phyloP scores from a whole-genome alignment of 23 red algal genomes.

The Chondrus crispus region DNA sequence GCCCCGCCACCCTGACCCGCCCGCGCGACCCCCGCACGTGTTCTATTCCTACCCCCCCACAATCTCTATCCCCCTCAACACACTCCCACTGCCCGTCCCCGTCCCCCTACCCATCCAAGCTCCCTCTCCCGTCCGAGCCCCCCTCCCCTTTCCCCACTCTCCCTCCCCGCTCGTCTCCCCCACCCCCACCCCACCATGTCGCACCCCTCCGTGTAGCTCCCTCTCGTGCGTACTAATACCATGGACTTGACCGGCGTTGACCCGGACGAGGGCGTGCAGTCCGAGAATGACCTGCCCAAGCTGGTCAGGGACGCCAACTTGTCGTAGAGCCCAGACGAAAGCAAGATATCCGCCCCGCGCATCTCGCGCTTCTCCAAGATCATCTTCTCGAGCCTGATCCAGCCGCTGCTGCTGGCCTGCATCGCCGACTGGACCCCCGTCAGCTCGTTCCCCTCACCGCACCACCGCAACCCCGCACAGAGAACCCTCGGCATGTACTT shows the following conservation, averaged over 20 bases:
- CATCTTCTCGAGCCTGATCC: slow-evolving; percentile 14
- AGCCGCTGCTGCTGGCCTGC: background rate
- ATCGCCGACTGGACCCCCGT: slow-evolving; percentile 57
- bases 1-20: no score
- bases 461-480: slow-evolving; percentile 53
- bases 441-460: slow-evolving; percentile 82
- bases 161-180: no score
- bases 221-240: slow-evolving; percentile 27
- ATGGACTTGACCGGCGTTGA: slow-evolving; percentile 14
- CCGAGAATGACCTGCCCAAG: slow-evolving; percentile 39
- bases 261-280: slow-evolving; percentile 37
- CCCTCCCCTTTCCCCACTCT: no score
- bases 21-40: no score
- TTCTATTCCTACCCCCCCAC: no score
- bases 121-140: no score
- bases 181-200: background rate
- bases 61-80: no score
- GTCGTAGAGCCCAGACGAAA: background rate
- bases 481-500: slow-evolving; percentile 75
- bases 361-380: slow-evolving; percentile 43
- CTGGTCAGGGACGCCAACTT: slow-evolving; percentile 28
- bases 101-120: no score
- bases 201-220: slow-evolving; percentile 6
- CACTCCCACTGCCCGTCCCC: no score
- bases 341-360: slow-evolving; percentile 5